Base-by-base conservation (phyloP, 148 eudicot genomes). In the Persicaria tinctoria region DNA sequence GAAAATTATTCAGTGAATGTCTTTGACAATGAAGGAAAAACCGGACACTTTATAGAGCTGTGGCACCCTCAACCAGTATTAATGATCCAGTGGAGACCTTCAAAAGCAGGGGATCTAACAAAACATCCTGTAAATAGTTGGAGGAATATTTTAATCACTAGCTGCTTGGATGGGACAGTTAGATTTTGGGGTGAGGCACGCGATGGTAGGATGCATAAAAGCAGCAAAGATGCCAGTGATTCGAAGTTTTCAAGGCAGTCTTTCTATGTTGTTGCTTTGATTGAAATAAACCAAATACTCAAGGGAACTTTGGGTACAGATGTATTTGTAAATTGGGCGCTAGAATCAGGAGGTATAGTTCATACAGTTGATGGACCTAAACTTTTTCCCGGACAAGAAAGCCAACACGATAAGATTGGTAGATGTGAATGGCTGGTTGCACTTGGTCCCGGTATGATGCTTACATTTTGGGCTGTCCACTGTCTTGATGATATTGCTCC, bases 1-100 rank as follows among this genome's bases (percentile, higher is more conserved):
- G 76, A 83, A 79, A 88, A 79, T 41, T 75, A 85, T 38, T 79
- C 77, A 79, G 97, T 91, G 72, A 80, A 79, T 8, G 85, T 91
- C 23, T 81, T 78, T 71, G 82, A 87, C 49, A 73, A 77, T 79
- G 88, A 85, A 70, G 87, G 82, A 54, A 81, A 86, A 79, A 84
- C 83, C 51, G 83, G 81, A 73, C 83, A 73, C 80, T 72, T 77
- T 12, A 78, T 87, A 75, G 88, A 90, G 80, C 82, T 96, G 76
- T 76, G 45, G 71, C 99, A 96, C 86, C 99, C 96, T 17, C 81
- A 86, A 80, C 93, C 97, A 70, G 88, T 96, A 72, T 81, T 82
- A 70, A 84, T 86, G 78, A 89, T 96, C 72, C 97, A 92, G 75
- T 96, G 97, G 97, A 92, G 99, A 83, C 97, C 97, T 76, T 82